Percentiles rank a stretch among this genome's conserved stretches.
These are phyloP conservation scores for Populus trichocarpa DNA, from an alignment of 441 rosid species.

Conservation along the genomic window DNA sequence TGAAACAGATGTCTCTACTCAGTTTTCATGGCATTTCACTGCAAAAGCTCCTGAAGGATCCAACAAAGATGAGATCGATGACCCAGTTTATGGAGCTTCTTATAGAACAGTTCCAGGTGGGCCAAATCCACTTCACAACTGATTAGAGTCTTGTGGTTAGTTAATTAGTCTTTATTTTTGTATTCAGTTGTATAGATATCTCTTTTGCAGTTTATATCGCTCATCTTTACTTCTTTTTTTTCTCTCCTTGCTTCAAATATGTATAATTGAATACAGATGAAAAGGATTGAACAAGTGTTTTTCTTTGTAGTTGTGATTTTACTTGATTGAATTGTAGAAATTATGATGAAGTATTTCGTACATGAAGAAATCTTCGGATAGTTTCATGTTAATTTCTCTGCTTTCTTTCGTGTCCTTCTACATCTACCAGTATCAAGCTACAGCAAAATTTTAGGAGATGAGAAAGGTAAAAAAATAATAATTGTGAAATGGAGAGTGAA, in stretches of 20 bases:
- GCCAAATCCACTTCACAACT: conserved; percentile 58
- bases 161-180: background rate
- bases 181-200: conserved; percentile 11
- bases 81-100: conserved; percentile 37
- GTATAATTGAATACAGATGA: conserved; percentile 19
- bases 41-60: conserved; percentile 28
- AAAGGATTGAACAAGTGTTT: conserved; percentile 9
- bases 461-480: background rate
- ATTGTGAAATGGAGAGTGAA: background rate
- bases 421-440: background rate
- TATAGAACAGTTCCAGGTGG: conserved; percentile 40
- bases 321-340: conserved; percentile 9
- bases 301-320: background rate
- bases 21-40: conserved; percentile 27
- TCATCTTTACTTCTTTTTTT: background rate
- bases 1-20: conserved; percentile 7
- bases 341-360: background rate
- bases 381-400: background rate
- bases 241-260: conserved; percentile 3
- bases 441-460: background rate
- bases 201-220: conserved; percentile 24
- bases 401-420: background rate
- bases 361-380: background rate
- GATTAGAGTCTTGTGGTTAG: conserved; percentile 11
- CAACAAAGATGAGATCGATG: conserved; percentile 18